These are phyloP conservation scores for Miscanthus lutarioriparius DNA, from an alignment of 176 grass and related monocot species.

Conservation along the genomic window DNA sequence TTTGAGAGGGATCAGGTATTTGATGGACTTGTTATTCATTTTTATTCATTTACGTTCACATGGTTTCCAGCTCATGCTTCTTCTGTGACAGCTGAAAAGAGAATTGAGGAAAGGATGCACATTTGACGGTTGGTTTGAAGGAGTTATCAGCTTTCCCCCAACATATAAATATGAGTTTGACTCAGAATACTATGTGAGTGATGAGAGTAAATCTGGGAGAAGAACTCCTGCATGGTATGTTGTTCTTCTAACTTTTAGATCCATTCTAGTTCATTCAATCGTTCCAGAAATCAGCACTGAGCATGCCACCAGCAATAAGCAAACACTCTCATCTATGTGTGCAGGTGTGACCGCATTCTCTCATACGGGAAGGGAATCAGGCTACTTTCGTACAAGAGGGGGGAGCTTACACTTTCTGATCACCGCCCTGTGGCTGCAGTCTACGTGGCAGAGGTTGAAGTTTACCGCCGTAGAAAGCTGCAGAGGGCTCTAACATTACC, in stretches of 20 bases:
- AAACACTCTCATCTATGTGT: neutral
- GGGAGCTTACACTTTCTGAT: constrained; percentile 73
- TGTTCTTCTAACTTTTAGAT: neutral
- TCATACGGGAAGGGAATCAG: constrained; percentile 74
- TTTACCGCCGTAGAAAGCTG: constrained; percentile 60
- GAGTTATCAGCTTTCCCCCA: constrained; percentile 69
- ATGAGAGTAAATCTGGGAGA: constrained; percentile 53
- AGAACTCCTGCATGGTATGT: constrained; percentile 94
- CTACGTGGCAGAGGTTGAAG: constrained; percentile 63
- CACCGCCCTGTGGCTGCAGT: constrained; percentile 72
- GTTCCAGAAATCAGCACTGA: neutral
- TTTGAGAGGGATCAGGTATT: constrained; percentile 77
- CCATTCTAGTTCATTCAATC: constrained; percentile 12
- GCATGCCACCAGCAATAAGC: neutral
- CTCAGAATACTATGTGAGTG: constrained; percentile 62
- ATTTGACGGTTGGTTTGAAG: constrained; percentile 92
- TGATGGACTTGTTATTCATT: constrained; percentile 19
- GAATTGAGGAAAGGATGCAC: constrained; percentile 65
- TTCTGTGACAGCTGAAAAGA: constrained; percentile 60
- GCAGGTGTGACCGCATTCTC: constrained; percentile 89
- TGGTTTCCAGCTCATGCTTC: constrained; percentile 32
- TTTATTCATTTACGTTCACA: neutral
- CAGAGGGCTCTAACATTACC: constrained; percentile 65
- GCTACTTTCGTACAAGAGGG: constrained; percentile 61
- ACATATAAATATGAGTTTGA: constrained; percentile 93